Base-by-base conservation (phyloP, 805 yeast species). In the Metschnikowia proteae region DNA sequence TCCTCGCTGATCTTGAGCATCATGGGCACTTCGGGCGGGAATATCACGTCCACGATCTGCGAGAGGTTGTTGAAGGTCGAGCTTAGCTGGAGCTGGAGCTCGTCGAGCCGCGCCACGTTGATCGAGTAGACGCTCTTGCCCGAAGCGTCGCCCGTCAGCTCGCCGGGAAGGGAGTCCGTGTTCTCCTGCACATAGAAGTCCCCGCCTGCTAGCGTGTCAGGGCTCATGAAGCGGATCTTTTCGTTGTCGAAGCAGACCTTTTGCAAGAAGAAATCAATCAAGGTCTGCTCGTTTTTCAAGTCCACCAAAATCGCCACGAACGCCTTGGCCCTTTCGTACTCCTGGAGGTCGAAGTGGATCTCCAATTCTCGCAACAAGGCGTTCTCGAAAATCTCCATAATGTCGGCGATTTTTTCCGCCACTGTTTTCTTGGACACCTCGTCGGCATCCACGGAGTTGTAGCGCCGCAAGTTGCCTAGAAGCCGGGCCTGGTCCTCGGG, bases 351-450 rank as follows among this genome's bases (percentile, higher is more conserved):
- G 50, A 76, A 75, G 52, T 77, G 83, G 29, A 74, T 64, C 45
- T 86, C 91, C 50, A 87, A 73, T 60, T 88, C 95, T 40, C 81
- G 65, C 11, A 88, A 62, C 6, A 86, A 74, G 0, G 94, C 87
- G 60, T 78, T 84, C 36, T 85, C 84, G 60, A 88, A 87, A 17
- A 87, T 70, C 58, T 85, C 92, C 34, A 81, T 63, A 9, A 83
- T 70, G 3, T 85, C 73, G 33, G 74, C 75, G 41, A 85, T 64
- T 50, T 80, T 76, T 57, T 61, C 73, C 56, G 60, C 69, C 51
- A 58, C 68, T 42, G 52, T 47, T 48, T 49, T 60, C 56, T 66
- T 57, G 11, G 64, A 59, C 38, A 52, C 68, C 57, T 60, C 68
- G 41, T 59, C 55, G 36, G 55, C 62, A 54, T 61, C 76, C 8